Evolutionary conservation across 106 monocot genomes (phyloP), one percentile per base, ranked within the genome.

Genomic region (Dendrobium chrysotoxum): DNA sequence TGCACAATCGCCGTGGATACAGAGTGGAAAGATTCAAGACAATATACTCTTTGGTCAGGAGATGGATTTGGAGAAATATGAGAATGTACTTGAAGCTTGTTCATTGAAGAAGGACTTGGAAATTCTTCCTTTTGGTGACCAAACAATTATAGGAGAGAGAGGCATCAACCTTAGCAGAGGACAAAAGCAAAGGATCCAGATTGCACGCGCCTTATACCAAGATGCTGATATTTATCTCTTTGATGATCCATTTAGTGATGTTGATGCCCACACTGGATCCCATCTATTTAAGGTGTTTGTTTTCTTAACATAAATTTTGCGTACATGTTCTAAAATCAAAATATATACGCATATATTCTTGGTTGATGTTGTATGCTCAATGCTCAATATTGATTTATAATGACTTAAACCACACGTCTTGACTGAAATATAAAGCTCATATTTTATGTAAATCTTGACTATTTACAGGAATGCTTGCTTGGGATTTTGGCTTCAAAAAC

Each of bases 401-500:
- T 18, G 4, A 57, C n/a, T 57, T 20, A n/a, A 28, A 28, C 28
- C 30, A 68, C 23, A 44, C 9, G 9, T 44, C 9, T 44, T 44
- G 9, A 9, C 30, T 68, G 67, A 31, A 26, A 68, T 30, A 68
- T 57, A 17, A 26, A 20, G 44, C 72, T 40, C 35, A 35, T 35
- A 35, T 35, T 35, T 35, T 35, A 35, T 35, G 35, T 35, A 3
- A 18, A 57, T 57, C 57, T 57, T 57, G 0, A n/a, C 5, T 72
- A 40, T 0, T 72, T 72, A 75, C 82, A 97, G 97, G 94, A 94
- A 83, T 94, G 97, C 54, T 81, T 97, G 76, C 82, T 92, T 53
- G 83, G 87, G 40, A 64, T 87, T 79, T 80, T 96, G 46, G 85
- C 87, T 71, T 89, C 96, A 47, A 97, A 94, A 82, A 94, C 96